Evolutionary conservation across 331 rosid species (phyloP), one percentile per base, ranked within the genome.

Genomic region (Spiraea crenata): DNA sequence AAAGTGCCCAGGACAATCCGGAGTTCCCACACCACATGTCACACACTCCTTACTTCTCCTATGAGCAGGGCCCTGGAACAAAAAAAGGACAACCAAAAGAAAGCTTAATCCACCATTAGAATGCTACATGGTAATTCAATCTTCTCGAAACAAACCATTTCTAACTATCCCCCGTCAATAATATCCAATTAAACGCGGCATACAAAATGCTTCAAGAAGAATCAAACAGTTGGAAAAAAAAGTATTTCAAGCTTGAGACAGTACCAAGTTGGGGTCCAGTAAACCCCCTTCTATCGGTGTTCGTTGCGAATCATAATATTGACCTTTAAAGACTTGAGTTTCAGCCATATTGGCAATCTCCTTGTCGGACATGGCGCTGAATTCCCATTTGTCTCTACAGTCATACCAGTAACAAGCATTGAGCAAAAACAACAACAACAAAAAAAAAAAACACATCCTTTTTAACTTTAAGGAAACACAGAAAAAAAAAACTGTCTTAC

Each of bases 221-320:
- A 62, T 12, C 35, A 5, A 39, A 62, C 31, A n/a, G 4, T 10
- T 52, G 35, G 9, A 3, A 40, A n/a, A 16, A n/a, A 15, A 44
- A 71, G 10, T 25, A 25, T 25, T 25, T 54, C 57, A 4, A 17
- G 57, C 44, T n/a, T 65, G 7, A 63, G 52, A 51, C 34, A 34
- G 57, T 90, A 92, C 98, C 98, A 93, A 76, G 75, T 81, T 86
- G 16, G 93, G 74, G 73, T 93, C 98, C 96, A 93, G 80, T 74
- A 90, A 85, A 69, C 97, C 98, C 48, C 85, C 83, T 5, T 55
- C 66, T 1, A 79, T n/a, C 9, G 93, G 88, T 59, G 63, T 82
- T 56, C 70, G 76, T 13, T 20, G 63, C 14, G 60, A 0, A 62
- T 86, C 89, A 63, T 92, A 92, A 67, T 92, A 92, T 48, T 39